Evolutionary conservation across 176 grass and related monocot species (phyloP), one percentile per base, ranked within the genome.

Genomic region (Zizania latifolia): DNA sequence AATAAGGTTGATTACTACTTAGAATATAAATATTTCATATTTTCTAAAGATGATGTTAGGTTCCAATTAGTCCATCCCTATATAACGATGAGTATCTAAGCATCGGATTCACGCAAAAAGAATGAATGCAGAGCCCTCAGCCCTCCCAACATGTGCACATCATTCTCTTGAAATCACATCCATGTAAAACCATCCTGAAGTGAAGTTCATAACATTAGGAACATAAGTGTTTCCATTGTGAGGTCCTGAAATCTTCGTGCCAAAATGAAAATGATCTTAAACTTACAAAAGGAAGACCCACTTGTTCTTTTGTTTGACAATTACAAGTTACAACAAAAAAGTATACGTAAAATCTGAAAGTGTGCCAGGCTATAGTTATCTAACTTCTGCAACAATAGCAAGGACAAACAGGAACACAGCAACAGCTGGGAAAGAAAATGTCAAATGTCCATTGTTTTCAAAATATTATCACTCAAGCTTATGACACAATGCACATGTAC

Each of bases 341-440:
- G 34, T 24, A 32, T 44, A 58, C 3, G 34, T 19, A 80, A 65
- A 44, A 70, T 70, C n/a, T 70, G 77, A 80, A 46, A 70, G 53
- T 60, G 28, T 59, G 19, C 6, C n/a, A 17, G 16, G 17, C 56
- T 44, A 78, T 54, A 60, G 40, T 17, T 11, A 58, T 32, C 27
- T 62, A 39, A 31, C 16, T 35, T n/a, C 10, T 21, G 31, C 60
- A 62, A n/a, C 29, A 15, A 61, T 33, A 19, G 8, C 13, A 34
- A 62, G 29, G 16, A 62, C 17, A 34, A 57, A 57, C 2, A 57
- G 9, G 53, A 57, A 62, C 3, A 4, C 59, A 34, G 6, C 5
- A 16, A 17, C 17, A 61, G 29, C 28, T 32, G 1, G 15, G 58
- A 62, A 62, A 62, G 58, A 15, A 4, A 62, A 33, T 16, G 32